Conservation (phyloP, 1,139 yeast genomes). For the Geotrichum klebahnii region DNA sequence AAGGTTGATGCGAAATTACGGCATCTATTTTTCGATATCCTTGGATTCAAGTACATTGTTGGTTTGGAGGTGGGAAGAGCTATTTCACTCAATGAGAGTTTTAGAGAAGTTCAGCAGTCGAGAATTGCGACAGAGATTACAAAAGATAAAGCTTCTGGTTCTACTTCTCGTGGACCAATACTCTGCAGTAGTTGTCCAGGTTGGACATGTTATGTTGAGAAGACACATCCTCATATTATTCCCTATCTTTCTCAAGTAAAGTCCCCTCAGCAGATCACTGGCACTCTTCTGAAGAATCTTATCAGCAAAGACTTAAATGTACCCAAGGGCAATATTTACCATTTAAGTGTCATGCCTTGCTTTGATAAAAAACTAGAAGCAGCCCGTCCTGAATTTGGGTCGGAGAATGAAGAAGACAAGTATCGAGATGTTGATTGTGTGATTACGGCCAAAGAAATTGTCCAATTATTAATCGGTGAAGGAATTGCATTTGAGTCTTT, state of each 20-base stretch:
- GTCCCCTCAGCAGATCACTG: conserved; percentile 93
- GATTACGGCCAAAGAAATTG: conserved; percentile 80
- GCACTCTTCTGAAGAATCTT: conserved; percentile 63
- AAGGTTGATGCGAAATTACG: conserved; percentile 60
- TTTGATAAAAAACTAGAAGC: conserved; percentile 95
- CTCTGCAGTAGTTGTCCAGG: conserved; percentile 85
- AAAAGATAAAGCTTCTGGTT: conserved; percentile 4
- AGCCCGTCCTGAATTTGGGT: conserved; percentile 65
- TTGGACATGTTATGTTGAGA: conserved; percentile 92
- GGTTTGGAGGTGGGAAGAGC: conserved; percentile 83
- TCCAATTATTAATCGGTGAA: conserved; percentile 53
- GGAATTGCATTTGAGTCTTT: conserved; percentile 26
- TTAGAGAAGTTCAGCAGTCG: conserved; percentile 45
- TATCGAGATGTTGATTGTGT: conserved; percentile 84
- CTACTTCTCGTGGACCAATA: conserved; percentile 40
- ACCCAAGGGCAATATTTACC: conserved; percentile 52
- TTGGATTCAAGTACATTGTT: conserved; percentile 71
- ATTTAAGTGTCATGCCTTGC: conserved; percentile 89
- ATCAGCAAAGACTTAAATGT: conserved; percentile 41
- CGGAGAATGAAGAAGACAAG: conserved; percentile 35
- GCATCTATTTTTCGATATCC: conserved; percentile 52
- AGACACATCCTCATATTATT: conserved; percentile 82
- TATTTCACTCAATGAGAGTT: conserved; percentile 59
- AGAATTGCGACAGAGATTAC: conserved; percentile 29
- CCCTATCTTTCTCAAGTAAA: conserved; percentile 57